A percentile compares a stretch with the other conserved stretches of the same genome.
phyloP scores from a whole-genome alignment of 1,284 basidiomycete genomes.

The Singerocomus inundabilis region DNA sequence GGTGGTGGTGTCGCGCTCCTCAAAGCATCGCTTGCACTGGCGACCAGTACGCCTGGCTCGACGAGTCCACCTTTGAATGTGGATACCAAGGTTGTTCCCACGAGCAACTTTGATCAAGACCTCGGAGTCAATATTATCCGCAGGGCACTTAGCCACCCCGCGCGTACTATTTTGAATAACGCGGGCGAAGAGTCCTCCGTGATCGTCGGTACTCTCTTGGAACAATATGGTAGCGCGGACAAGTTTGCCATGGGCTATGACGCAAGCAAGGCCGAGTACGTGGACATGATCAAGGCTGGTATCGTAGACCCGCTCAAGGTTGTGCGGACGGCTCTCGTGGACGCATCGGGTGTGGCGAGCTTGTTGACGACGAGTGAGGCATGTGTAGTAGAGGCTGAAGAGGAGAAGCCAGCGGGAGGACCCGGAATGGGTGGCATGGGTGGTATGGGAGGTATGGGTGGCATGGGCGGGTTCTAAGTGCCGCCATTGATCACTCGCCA shows the following conservation, averaged over 20 bases:
- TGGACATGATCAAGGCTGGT: slow-evolving; percentile 92
- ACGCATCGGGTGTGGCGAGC: slow-evolving; percentile 85
- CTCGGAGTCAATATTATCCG: slow-evolving; percentile 94
- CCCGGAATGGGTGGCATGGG: slow-evolving; percentile 65
- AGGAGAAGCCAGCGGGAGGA: slow-evolving; percentile 65
- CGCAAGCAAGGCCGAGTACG: slow-evolving; percentile 87
- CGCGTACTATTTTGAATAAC: slow-evolving; percentile 90
- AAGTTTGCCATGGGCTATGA: slow-evolving; percentile 91
- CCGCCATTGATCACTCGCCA: neutral
- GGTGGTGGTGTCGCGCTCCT: slow-evolving; percentile 92
- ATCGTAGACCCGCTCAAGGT: slow-evolving; percentile 96
- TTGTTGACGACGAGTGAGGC: slow-evolving; percentile 93
- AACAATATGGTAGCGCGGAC: slow-evolving; percentile 62
- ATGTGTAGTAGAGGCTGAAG: slow-evolving; percentile 88
- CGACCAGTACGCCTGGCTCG: slow-evolving; percentile 52
- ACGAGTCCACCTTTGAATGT: slow-evolving; percentile 43
- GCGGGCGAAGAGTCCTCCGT: slow-evolving; percentile 95
- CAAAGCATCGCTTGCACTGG: slow-evolving; percentile 84
- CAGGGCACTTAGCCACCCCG: slow-evolving; percentile 80
- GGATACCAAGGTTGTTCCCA: slow-evolving; percentile 67
- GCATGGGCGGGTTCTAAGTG: slow-evolving; percentile 45
- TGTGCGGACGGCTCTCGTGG: slow-evolving; percentile 86
- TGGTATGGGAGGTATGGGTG: slow-evolving; percentile 70
- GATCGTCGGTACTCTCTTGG: slow-evolving; percentile 84
- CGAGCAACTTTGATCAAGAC: slow-evolving; percentile 96